Percentiles rank a stretch among this genome's conserved stretches.
phyloP scores from a whole-genome alignment of 2,329 filamentous ascomycete species.

The Zymoseptoria ardabiliae region DNA sequence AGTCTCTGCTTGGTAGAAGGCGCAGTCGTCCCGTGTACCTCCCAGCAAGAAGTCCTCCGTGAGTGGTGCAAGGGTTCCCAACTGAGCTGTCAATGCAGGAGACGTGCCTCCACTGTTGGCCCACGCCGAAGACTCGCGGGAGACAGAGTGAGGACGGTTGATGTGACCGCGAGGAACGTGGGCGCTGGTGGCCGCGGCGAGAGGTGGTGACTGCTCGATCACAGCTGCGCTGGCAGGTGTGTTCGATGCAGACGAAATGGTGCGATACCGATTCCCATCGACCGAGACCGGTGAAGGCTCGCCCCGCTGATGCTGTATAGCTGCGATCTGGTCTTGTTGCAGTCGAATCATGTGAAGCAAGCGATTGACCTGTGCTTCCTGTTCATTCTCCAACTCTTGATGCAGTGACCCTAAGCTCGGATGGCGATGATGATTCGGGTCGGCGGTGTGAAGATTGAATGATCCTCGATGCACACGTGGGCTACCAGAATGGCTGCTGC shows the following conservation, averaged over 20 bases:
- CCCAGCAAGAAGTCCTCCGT: slow-evolving; percentile 53
- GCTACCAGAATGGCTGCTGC: slow-evolving; percentile 25
- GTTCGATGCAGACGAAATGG: slow-evolving; percentile 24
- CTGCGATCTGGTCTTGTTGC: slow-evolving; percentile 62
- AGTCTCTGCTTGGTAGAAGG: slow-evolving; percentile 76
- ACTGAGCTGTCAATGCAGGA: slow-evolving; percentile 47
- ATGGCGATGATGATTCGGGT: slow-evolving; percentile 54
- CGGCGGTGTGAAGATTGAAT: slow-evolving; percentile 42
- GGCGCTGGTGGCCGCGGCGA: slow-evolving; percentile 11
- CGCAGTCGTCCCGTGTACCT: slow-evolving; percentile 60
- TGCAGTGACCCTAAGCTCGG: slow-evolving; percentile 71
- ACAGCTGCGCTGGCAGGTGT: slow-evolving; percentile 39
- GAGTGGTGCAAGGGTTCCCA: slow-evolving; percentile 39
- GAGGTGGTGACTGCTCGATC: slow-evolving; percentile 23
- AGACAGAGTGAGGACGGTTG: slow-evolving; percentile 32
- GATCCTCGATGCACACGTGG: slow-evolving; percentile 18
- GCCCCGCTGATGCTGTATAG: slow-evolving; percentile 41
- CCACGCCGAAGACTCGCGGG: slow-evolving; percentile 38
- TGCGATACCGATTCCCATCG: neutral
- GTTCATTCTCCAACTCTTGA: slow-evolving; percentile 71
- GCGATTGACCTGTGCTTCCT: slow-evolving; percentile 73
- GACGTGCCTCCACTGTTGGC: slow-evolving; percentile 35
- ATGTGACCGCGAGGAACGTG: slow-evolving; percentile 17
- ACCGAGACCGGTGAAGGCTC: slow-evolving; percentile 9
- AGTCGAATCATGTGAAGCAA: slow-evolving; percentile 69